A percentile compares a stretch with the other conserved stretches of the same genome.
Evolutionary conservation across 2,329 filamentous ascomycete species (phyloP).

Genomic region (Taxawa tesnikishii): DNA sequence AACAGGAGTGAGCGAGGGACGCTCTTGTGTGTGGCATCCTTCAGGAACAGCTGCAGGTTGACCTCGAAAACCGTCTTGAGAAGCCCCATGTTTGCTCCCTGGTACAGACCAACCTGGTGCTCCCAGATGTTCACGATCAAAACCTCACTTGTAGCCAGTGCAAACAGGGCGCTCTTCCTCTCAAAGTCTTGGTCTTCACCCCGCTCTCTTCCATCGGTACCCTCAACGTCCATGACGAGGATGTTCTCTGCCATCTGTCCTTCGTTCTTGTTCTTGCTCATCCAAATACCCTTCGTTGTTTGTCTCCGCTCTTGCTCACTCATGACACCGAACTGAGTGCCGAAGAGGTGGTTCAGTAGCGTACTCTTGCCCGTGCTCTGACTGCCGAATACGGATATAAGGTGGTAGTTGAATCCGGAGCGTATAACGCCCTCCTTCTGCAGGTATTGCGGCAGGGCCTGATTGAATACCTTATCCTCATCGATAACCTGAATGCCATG

Average conservation of each 20-base stretch:
- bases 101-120: slow-evolving; percentile 94
- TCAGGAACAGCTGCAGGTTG: slow-evolving; percentile 91
- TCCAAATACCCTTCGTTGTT: slow-evolving; percentile 98
- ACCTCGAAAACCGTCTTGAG: slow-evolving; percentile 99
- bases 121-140: slow-evolving; percentile 99
- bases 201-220: slow-evolving; percentile 88
- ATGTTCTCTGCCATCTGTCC: slow-evolving; percentile 88
- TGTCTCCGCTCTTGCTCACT: slow-evolving; percentile 85
- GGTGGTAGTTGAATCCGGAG: slow-evolving; percentile 96
- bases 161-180: slow-evolving; percentile 94
- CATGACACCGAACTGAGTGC: slow-evolving; percentile 96
- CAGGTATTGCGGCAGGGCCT: slow-evolving; percentile 71
- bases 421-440: slow-evolving; percentile 66
- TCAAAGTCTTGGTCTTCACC: slow-evolving; percentile 99
- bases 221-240: slow-evolving; percentile 97
- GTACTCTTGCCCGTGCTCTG: slow-evolving; percentile 99
- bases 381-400: slow-evolving; percentile 97
- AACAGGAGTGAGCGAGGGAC: slow-evolving; percentile 86
- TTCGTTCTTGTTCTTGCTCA: slow-evolving; percentile 83
- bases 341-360: slow-evolving; percentile 88
- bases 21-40: slow-evolving; percentile 83
- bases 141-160: slow-evolving; percentile 92
- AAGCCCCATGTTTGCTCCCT: slow-evolving; percentile 97
- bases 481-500: slow-evolving; percentile 96
- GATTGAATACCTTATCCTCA: slow-evolving; percentile 89